Evolutionary conservation across 805 yeast species (phyloP), one percentile per base, ranked within the genome.

Genomic region (Soucietia sequanensis): DNA sequence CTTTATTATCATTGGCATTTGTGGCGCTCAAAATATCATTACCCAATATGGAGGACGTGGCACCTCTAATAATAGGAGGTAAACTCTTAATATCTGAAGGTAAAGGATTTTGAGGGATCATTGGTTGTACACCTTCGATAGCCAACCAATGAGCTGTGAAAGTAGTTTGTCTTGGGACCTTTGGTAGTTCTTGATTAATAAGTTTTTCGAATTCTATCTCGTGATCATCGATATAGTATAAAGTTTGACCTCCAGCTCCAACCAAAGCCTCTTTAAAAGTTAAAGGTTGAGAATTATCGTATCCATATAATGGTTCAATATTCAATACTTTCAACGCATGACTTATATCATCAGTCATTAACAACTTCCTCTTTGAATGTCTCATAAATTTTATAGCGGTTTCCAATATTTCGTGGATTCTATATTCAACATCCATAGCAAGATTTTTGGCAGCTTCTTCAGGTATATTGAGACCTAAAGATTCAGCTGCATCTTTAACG

Each of bases 341-440:
- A 37, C 81, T 79, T 27, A 93, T 77, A 61, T 93, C 99, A 29
- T 76, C 72, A 0, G 96, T 86, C 18, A 88, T 79, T 23, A 93
- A 65, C 0, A 85, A 75, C 41, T 84, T 83, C 30, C 98, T 70
- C 59, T 90, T 91, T 18, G 93, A 80, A 60, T 93, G 97, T 47
- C 96, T 75, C 91, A 91, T 93, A 61, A 91, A 91, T 59, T 93
- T 93, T 37, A 84, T 79, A 14, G 99, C 98, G 46, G 93, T 95
- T 58, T 93, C 99, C 41, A 95, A 68, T 25, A 93, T 85, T 62
- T 93, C 98, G 58, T 91, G 91, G 45, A 93, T 86, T 43, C 99
- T 76, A 58, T 95, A 93, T 64, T 93, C 99, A n/a, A 93, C 95
- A 57, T 93, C 99, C 99, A 93, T 93, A 5, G 99, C 98, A 42